Evolutionary conservation across 257 asterid genomes (phyloP).

Genomic region (Marsdenia floribunda): DNA sequence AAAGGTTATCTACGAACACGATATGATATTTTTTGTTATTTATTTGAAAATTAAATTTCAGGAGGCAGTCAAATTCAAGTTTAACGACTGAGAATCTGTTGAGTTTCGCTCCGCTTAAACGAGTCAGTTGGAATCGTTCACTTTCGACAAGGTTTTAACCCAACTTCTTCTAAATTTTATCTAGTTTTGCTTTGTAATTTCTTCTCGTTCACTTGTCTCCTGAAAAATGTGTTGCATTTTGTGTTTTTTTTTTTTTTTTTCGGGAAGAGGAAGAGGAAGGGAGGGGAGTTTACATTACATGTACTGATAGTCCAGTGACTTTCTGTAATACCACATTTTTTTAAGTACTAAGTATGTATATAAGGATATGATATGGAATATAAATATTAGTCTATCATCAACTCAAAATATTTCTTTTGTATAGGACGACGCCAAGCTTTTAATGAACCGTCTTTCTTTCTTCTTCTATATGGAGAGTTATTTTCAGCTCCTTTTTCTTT

Average conservation of each 20-base stretch:
- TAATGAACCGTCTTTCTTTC: neutral
- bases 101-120: constrained; percentile 47
- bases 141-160: constrained; percentile 73
- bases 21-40: neutral
- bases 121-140: constrained; percentile 80
- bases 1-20: neutral
- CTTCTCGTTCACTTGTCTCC: too few species aligned
- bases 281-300: neutral
- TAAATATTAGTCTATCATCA: too few species aligned
- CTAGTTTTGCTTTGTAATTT: neutral
- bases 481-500: neutral
- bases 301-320: neutral
- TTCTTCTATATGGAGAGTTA: neutral
- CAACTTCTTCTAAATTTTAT: constrained; percentile 11
- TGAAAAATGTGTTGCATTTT: neutral
- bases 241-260: neutral
- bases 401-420: too few species aligned
- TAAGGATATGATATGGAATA: too few species aligned
- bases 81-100: constrained; percentile 35
- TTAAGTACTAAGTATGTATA: too few species aligned
- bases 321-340: neutral
- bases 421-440: neutral
- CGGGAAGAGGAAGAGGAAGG: too few species aligned
- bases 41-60: constrained; percentile 16
- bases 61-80: constrained; percentile 54